Evolutionary conservation across 2,329 filamentous ascomycete genomes (phyloP), one percentile per base, ranked within the genome.

Genomic region (Mycocentrospora acerina): DNA sequence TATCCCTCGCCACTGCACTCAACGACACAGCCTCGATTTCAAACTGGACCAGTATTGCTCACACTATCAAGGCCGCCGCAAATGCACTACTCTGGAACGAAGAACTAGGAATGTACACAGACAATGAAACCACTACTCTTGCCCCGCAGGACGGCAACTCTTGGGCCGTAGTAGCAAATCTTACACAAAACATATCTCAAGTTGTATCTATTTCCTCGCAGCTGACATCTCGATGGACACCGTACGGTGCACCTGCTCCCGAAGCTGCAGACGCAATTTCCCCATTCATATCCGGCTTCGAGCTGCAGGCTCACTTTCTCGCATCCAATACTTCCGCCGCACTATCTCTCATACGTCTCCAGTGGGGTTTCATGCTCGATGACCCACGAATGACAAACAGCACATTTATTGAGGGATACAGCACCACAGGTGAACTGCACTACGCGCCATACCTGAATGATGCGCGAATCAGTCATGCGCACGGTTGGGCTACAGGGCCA

Each of bases 341-440:
- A 0, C 57, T 76, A 2, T 71, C 62, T 3, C 55, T 77, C 4
- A 73, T 76, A 44, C 55, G 70, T 6, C 44, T 72, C 2, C 69
- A 74, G 53, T 80, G 76, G 75, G 75, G 71, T 0, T 80, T 76
- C 48, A 79, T 80, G 76, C 69, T 80, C 4, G 66, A 77, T 12
- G 72, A 77, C 37, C 69, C 73, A 0, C 66, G 73, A 24, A 77
- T 78, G 72, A 79, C 75, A 2, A 74, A 78, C 31, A 70, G 65
- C 0, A 76, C 74, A 0, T 77, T 77, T 34, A 73, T 76, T 37
- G 76, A 78, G 50, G 75, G 76, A 0, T 78, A 76, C 36, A 59
- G 65, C 2, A 69, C 66, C 0, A 66, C 71, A 24, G 76, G 76
- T 1, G 58, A 62, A 3, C 51, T 78, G 13, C 71, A 73, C 42